Evolutionary conservation across 148 eudicot species (phyloP).

Genomic region (Nepenthes gracilis): DNA sequence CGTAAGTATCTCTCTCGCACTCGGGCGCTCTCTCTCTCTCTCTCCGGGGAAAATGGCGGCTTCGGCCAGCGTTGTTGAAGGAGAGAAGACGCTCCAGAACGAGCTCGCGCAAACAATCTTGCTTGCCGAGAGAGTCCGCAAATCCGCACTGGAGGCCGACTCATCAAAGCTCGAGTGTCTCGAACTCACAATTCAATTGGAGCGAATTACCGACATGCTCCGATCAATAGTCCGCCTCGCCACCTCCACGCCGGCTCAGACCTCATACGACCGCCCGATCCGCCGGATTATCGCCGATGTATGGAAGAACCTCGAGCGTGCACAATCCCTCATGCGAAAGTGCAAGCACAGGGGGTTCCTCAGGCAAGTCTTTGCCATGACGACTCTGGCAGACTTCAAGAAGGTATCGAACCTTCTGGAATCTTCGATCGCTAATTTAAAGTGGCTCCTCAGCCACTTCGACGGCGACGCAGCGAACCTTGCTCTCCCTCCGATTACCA

Average conservation of each 20-base stretch:
- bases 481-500: conserved; percentile 57
- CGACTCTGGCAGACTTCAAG: conserved; percentile 56
- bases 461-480: conserved; percentile 25
- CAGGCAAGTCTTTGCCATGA: conserved; percentile 48
- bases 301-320: conserved; percentile 40
- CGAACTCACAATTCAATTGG: conserved; percentile 45
- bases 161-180: conserved; percentile 46
- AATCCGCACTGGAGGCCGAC: conserved; percentile 50
- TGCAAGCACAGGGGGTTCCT: conserved; percentile 45
- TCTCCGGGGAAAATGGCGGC: too few relatives aligned
- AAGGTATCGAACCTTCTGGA: conserved; percentile 44
- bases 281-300: conserved; percentile 52
- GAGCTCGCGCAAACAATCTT: conserved; percentile 48
- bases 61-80: conserved; percentile 8
- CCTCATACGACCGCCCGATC: conserved; percentile 64
- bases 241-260: conserved; percentile 25
- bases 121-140: conserved; percentile 46
- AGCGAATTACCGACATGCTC: conserved; percentile 47
- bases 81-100: conserved; percentile 36
- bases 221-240: conserved; percentile 43
- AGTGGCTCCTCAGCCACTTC: conserved; percentile 48
- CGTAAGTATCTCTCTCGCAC: too few relatives aligned
- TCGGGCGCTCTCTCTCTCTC: too few relatives aligned
- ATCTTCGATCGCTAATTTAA: conserved; percentile 45
- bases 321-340: conserved; percentile 46